Percentiles rank a stretch among this genome's conserved stretches.
Evolutionary conservation across 148 eudicot genomes (phyloP).

Genomic region (Fagopyrum homotropicum): DNA sequence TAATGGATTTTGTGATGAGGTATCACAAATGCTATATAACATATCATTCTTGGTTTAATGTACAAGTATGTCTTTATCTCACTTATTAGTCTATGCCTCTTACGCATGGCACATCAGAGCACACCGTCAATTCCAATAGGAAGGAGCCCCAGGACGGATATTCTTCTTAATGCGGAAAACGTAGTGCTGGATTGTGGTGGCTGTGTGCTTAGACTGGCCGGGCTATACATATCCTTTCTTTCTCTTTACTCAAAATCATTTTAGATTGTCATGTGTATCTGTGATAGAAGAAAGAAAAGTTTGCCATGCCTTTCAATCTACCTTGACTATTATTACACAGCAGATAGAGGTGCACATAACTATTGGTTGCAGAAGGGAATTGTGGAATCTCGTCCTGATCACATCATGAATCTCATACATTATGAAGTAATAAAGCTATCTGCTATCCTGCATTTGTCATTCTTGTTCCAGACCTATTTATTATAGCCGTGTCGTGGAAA

Average conservation of each 20-base stretch:
- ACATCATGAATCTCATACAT: slow-evolving; percentile 79
- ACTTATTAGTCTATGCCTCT: neutral
- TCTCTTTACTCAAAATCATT: neutral
- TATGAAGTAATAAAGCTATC: slow-evolving; percentile 49
- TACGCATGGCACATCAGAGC: slow-evolving; percentile 28
- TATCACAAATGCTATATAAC: slow-evolving; percentile 14
- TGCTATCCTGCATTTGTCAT: neutral
- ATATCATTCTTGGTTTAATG: neutral
- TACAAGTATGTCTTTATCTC: neutral
- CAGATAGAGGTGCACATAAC: slow-evolving; percentile 76
- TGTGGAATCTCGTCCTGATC: slow-evolving; percentile 73
- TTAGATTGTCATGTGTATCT: neutral
- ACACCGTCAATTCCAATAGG: slow-evolving; percentile 72
- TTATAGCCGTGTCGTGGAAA: neutral
- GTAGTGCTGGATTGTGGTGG: slow-evolving; percentile 64
- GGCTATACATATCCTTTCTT: slow-evolving; percentile 87
- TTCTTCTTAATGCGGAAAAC: slow-evolving; percentile 66
- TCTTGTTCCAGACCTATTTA: neutral
- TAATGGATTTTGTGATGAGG: slow-evolving; percentile 87
- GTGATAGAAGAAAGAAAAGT: neutral
- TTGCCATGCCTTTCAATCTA: neutral
- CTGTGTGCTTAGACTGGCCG: slow-evolving; percentile 84
- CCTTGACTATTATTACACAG: slow-evolving; percentile 65
- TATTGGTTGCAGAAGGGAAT: slow-evolving; percentile 77
- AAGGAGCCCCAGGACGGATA: slow-evolving; percentile 67